Conservation (phyloP, 805 yeast genomes). For the Suhomyces vadensis region DNA sequence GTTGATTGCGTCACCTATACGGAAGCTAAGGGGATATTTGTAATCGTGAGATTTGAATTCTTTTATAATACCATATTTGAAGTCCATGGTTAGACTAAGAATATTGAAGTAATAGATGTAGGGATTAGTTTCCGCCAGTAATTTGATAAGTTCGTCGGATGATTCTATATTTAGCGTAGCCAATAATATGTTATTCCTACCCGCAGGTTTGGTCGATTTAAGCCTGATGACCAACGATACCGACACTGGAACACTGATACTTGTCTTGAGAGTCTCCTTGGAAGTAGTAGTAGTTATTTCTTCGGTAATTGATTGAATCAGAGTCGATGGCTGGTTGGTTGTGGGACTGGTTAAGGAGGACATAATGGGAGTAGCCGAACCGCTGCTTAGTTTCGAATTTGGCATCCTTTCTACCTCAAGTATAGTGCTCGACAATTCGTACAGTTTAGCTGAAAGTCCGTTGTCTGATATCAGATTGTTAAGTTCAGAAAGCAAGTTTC, state of each 20-base stretch:
- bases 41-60: slow-evolving; percentile 19
- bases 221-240: slow-evolving; percentile 47
- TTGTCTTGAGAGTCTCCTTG: slow-evolving; percentile 11
- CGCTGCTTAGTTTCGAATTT: neutral
- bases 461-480: slow-evolving; percentile 12
- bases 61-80: slow-evolving; percentile 29
- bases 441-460: neutral
- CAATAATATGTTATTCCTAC: slow-evolving; percentile 44
- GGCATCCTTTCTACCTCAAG: slow-evolving; percentile 2
- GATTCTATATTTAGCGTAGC: slow-evolving; percentile 51
- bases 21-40: slow-evolving; percentile 29
- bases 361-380: neutral
- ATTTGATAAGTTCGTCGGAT: slow-evolving; percentile 38
- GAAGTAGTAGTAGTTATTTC: neutral
- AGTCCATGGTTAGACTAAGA: slow-evolving; percentile 22
- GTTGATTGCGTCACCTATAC: slow-evolving; percentile 32
- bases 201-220: slow-evolving; percentile 50
- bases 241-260: slow-evolving; percentile 27
- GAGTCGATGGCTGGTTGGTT: neutral
- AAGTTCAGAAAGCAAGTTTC: slow-evolving; percentile 19
- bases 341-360: neutral
- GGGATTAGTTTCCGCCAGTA: slow-evolving; percentile 8
- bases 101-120: slow-evolving; percentile 23
- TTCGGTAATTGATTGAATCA: neutral
- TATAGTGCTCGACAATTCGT: slow-evolving; percentile 8